Percentiles rank a stretch among this genome's conserved stretches.
phyloP scores from a whole-genome alignment of 345 rosid genomes.

The Hibiscus mutabilis region DNA sequence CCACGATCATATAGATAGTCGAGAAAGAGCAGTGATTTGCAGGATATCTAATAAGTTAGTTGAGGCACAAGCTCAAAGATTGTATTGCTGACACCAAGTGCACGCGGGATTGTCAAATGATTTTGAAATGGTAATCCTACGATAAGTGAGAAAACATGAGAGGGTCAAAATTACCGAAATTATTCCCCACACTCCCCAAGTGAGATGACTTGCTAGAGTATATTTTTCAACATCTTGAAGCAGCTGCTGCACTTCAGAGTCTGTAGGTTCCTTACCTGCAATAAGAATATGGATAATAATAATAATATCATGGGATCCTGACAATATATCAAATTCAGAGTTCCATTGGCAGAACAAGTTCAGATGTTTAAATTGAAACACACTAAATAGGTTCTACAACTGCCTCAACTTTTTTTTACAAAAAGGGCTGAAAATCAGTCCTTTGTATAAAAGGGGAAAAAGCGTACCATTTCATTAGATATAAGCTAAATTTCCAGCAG shows the following conservation, averaged over 20 bases:
- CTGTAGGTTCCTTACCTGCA: conserved; percentile 30
- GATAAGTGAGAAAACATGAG: conserved; percentile 3
- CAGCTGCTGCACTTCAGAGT: conserved; percentile 33
- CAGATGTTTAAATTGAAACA: neutral
- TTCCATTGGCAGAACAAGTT: neutral
- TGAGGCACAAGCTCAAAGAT: neutral
- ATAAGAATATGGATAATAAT: conserved; percentile 18
- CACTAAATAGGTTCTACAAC: neutral
- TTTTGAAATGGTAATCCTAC: neutral
- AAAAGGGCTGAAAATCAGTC: neutral
- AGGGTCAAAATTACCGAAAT: conserved; percentile 34
- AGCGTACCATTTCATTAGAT: neutral
- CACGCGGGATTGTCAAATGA: neutral
- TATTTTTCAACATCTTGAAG: conserved; percentile 43
- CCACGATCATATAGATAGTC: neutral
- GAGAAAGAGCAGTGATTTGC: neutral
- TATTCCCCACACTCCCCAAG: conserved; percentile 73
- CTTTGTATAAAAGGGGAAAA: neutral
- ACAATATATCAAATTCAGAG: neutral
- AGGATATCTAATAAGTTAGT: neutral
- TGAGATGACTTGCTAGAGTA: conserved; percentile 53
- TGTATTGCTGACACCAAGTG: neutral
- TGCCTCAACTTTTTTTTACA: conserved; percentile 11
- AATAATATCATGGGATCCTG: conserved; percentile 14
- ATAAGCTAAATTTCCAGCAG: neutral